These are phyloP conservation scores for Cercospora sp. DNA, from an alignment of 2,329 filamentous ascomycete species.

Conservation along the genomic window DNA sequence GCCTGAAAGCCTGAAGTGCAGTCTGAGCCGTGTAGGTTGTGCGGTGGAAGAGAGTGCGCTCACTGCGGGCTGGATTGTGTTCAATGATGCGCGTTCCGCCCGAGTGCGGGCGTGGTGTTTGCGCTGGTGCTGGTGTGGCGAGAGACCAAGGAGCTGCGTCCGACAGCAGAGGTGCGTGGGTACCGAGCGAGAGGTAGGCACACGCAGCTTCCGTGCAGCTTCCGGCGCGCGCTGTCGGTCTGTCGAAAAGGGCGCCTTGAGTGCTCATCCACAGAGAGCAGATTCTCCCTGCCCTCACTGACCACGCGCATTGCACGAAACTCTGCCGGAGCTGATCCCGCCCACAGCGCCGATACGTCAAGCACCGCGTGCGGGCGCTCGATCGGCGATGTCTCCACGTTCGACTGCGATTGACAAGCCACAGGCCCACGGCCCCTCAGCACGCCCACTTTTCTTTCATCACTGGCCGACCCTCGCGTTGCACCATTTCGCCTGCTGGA, in stretches of 20 bases:
- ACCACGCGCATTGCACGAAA: not conserved
- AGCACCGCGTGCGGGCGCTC: not conserved
- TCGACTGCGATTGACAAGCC: not conserved
- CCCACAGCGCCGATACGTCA: not conserved
- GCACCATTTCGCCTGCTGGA: not conserved
- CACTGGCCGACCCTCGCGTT: not conserved
- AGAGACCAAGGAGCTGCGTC: not conserved
- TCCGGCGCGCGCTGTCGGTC: not conserved
- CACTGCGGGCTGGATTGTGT: not conserved
- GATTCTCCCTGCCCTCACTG: not conserved
- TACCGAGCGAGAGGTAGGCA: not conserved
- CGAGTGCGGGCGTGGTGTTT: not conserved
- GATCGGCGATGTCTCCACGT: not conserved
- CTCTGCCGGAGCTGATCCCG: not conserved
- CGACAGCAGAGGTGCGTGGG: not conserved
- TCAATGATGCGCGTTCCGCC: not conserved
- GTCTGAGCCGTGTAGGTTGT: not conserved
- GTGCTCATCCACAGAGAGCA: not conserved
- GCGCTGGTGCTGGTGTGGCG: not conserved
- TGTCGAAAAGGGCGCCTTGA: not conserved
- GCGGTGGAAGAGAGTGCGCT: not conserved
- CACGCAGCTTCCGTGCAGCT: not conserved
- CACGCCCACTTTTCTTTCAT: conserved; percentile 3
- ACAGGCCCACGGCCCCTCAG: not conserved
- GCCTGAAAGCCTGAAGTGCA: conserved; percentile 10